Evolutionary conservation across 306 rosid genomes (phyloP), one percentile per base, ranked within the genome.

Genomic region (Pterocarpus macrocarpus): DNA sequence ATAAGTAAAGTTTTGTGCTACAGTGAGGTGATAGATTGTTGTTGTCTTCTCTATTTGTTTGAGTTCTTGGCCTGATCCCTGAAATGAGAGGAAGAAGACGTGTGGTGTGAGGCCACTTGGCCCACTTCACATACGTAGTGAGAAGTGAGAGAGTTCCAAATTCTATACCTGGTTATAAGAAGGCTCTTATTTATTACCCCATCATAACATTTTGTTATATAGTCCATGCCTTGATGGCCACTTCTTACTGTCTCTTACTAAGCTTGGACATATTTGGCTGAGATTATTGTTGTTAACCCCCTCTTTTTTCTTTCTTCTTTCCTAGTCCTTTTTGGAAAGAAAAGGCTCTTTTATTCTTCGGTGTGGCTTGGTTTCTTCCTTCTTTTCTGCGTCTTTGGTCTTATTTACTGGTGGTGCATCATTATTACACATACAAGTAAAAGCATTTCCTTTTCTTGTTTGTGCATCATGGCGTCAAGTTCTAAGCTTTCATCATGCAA

Each of bases 391-490:
- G 8, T 75, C 36, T 63, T 75, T 75, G 75, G 81, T 85, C 80
- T 75, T 75, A 79, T 82, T 64, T 71, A 80, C 80, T 33, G 1
- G 49, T 7, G 47, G 35, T 80, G 79, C 73, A 80, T 80, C 85
- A 86, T 86, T 52, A 86, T 83, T 83, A 73, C 81, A 66, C 45
- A 76, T 74, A 49, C 72, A 76, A 83, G 80, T 76, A 77, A 86
- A 86, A 83, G 83, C 77, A 38, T 30, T 35, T 10, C 0, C 50
- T 34, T 59, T 86, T 73, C 39, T 65, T 52, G 69, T 63, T 30
- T 12, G 67, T 43, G 81, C 81, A 80, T 80, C 47, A 86, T 83
- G 85, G 64, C 83, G 0, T 65, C 82, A 83, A 86, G 8, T 66
- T 83, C 71, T 38, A 80, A 67, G 47, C 73, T 41, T 80, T 76